Evolutionary conservation across 1,284 basidiomycete genomes (phyloP).

Genomic region (Ustilago cynodontis): DNA sequence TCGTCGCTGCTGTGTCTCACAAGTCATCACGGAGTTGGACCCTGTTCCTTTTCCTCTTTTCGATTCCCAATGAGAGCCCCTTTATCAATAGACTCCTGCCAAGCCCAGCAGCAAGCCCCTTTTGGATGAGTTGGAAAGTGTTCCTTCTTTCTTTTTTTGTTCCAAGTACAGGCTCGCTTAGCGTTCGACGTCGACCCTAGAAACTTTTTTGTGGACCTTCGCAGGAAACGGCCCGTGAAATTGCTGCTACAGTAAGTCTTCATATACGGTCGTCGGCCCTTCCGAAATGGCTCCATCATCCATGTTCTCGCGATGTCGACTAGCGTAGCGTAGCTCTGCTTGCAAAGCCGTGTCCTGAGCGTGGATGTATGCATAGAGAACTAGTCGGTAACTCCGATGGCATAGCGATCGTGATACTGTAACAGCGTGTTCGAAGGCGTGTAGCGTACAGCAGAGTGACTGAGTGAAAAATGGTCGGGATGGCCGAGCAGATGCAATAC

Average conservation of each 20-base stretch:
- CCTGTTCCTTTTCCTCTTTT: neutral
- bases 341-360: neutral
- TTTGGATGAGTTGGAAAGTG: neutral
- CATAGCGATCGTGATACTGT: neutral
- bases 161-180: neutral
- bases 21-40: too few relatives aligned
- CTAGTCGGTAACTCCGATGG: slow-evolving; percentile 3
- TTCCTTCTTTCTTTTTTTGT: neutral
- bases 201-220: slow-evolving; percentile 1
- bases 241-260: neutral
- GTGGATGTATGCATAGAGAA: neutral
- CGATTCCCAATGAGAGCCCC: neutral
- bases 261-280: too few relatives aligned
- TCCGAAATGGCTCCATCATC: neutral
- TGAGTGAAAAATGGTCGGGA: neutral
- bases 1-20: neutral
- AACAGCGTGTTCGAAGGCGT: too few relatives aligned
- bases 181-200: neutral
- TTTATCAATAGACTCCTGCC: slow-evolving; percentile 5
- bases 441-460: neutral
- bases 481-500: slow-evolving; percentile 1
- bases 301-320: neutral
- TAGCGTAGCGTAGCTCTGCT: neutral
- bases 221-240: neutral
- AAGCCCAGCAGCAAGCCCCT: slow-evolving; percentile 13